Evolutionary conservation across 2,329 filamentous ascomycete genomes (phyloP).

Genomic region (Phialemoniopsis sp.): DNA sequence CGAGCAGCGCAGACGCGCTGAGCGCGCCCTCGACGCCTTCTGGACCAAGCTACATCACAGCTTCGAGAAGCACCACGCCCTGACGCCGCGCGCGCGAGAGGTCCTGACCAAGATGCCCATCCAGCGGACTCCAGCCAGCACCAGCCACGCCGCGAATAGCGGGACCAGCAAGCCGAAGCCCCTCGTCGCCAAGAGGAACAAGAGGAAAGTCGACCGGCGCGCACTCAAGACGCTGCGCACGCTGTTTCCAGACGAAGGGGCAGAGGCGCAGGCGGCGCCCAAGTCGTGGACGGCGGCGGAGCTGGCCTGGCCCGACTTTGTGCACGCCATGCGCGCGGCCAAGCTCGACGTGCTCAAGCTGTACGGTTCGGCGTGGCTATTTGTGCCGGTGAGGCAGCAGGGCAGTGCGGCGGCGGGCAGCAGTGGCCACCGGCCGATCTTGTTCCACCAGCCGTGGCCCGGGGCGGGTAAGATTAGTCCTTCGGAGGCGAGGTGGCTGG

Average conservation of each 20-base stretch:
- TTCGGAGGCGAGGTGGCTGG: too few relatives aligned
- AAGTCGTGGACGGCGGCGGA: conserved; percentile 4
- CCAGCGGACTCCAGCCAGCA: too few relatives aligned
- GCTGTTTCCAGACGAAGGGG: conserved; percentile 2
- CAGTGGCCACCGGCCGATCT: too few relatives aligned
- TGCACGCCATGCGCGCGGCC: conserved; percentile 4
- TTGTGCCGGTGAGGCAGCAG: conserved; percentile 1
- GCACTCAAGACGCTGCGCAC: conserved; percentile 8
- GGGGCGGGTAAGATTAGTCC: too few relatives aligned
- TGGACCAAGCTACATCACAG: conserved; percentile 4
- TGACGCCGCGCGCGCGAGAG: conserved; percentile 5
- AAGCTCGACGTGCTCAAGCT: conserved; percentile 5
- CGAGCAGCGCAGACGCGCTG: conserved; percentile 2
- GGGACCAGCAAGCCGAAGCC: not conserved
- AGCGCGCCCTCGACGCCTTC: conserved; percentile 5
- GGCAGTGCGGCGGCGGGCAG: too few relatives aligned
- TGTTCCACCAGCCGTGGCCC: too few relatives aligned
- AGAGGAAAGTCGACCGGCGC: conserved; percentile 3
- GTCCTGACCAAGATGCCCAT: conserved; percentile 1
- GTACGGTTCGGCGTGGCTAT: conserved; percentile 10
- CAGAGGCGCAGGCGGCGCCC: not conserved
- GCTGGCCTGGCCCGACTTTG: conserved; percentile 8
- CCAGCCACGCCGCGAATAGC: too few relatives aligned
- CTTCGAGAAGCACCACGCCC: conserved; percentile 5
- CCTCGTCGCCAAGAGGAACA: not conserved